These are phyloP conservation scores for Dioscorea dumetorum DNA, from an alignment of 106 monocot species.

Conservation along the genomic window DNA sequence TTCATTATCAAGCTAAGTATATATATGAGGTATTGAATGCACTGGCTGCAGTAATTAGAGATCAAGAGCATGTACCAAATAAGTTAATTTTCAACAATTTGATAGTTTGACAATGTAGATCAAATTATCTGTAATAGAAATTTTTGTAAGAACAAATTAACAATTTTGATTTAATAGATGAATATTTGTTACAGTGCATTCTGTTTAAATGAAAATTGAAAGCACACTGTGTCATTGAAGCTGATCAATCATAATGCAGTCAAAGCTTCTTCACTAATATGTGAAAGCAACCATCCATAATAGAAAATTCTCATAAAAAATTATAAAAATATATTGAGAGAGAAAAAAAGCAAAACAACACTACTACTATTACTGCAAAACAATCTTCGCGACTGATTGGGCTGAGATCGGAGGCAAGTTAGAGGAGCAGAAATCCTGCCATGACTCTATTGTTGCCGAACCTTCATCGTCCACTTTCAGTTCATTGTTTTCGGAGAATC, in stretches of 20 bases:
- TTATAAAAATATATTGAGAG: no score
- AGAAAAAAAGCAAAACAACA: background rate
- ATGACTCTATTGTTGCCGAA: slow-evolving; percentile 15
- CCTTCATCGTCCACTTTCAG: slow-evolving; percentile 4
- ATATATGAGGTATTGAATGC: slow-evolving; percentile 42
- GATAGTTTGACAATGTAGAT: background rate
- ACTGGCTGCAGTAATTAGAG: slow-evolving; percentile 18
- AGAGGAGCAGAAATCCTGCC: slow-evolving; percentile 62
- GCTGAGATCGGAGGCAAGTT: slow-evolving; percentile 55
- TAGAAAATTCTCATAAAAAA: no score
- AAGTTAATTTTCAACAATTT: background rate
- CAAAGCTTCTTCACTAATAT: background rate
- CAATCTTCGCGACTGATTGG: slow-evolving; percentile 57
- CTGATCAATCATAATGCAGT: no score
- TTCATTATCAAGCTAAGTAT: slow-evolving; percentile 26
- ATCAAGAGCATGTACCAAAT: slow-evolving; percentile 24
- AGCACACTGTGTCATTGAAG: no score
- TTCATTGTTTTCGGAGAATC: slow-evolving; percentile 11
- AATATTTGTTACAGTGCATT: no score
- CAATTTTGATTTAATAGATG: background rate
- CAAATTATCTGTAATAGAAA: no score
- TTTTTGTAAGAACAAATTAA: no score
- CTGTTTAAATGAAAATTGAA: no score
- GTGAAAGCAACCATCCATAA: background rate
- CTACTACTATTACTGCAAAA: slow-evolving; percentile 22